Base-by-base conservation (phyloP, 2,329 filamentous ascomycete species). In the Apiospora rasikravindrae region DNA sequence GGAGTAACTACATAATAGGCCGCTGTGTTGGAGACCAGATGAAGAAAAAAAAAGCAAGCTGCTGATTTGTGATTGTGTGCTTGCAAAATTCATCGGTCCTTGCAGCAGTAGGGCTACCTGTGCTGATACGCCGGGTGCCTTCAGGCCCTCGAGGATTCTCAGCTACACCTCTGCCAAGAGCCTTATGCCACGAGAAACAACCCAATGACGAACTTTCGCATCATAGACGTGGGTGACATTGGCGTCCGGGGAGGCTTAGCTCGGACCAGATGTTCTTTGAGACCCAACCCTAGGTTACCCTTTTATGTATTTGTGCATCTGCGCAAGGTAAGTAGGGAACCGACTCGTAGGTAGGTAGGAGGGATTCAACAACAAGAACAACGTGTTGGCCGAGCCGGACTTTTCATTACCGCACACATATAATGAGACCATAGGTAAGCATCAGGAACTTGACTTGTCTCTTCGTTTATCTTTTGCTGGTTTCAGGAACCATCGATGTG, bases 401-500 rank as follows among this genome's bases (percentile, higher is more conserved):
- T 33, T 37, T 33, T 22, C 29, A 19, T 37, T 37, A 4, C 53
- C 53, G 29, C 29, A 22, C 19, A 19, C 53, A 61, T 33, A 22
- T 11, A 61, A 33, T 33, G 53, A 64, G 57, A 37, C 57, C 22
- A 29, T n/a, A 40, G 22, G 33, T 37, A 40, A 37, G 33, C 19
- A 40, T 14, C 5, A 37, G 11, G 57, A 64, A 64, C 57, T 8
- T 64, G 57, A 64, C 57, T 19, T 64, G 57, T 64, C 57, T 64
- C 57, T 40, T 64, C 57, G 57, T 64, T 40, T 64, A 64, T 64
- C 57, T 64, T 64, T 64, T 64, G 57, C 57, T 64, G 33, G 57
- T 64, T 64, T 64, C 57, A 64, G 57, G 57, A 64, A 37, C 57
- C 57, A 64, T 64, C 57, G 57, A 64, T 64, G 57, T 64, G 57